Conservation (phyloP, 768 basidiomycete species). For the Leccinum ochraceum region DNA sequence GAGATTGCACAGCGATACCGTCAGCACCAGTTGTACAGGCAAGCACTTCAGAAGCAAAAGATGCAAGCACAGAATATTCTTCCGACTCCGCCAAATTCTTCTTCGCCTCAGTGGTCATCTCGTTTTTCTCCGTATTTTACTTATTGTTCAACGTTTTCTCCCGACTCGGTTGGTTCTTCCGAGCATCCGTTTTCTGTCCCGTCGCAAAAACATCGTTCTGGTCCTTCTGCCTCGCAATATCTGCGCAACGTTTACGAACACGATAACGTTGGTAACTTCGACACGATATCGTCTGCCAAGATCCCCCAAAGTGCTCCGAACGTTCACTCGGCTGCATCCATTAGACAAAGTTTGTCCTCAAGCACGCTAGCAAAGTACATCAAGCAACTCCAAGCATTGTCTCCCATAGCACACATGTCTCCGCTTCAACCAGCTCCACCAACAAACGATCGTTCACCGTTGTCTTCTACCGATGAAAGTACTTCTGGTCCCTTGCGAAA, state of each 20-base stretch:
- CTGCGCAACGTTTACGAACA: slow-evolving; percentile 35
- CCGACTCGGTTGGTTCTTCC: slow-evolving; percentile 27
- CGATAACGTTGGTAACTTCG: slow-evolving; percentile 7
- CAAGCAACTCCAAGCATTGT: slow-evolving; percentile 29
- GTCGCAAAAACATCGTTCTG: slow-evolving; percentile 24
- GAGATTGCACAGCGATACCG: slow-evolving; percentile 52
- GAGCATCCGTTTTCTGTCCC: slow-evolving; percentile 22
- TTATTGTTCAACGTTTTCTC: slow-evolving; percentile 41
- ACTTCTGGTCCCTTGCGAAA: not conserved
- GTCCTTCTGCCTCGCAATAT: slow-evolving; percentile 32
- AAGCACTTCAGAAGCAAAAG: slow-evolving; percentile 34
- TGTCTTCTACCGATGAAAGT: slow-evolving; percentile 18
- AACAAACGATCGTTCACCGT: slow-evolving; percentile 36
- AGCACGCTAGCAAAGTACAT: slow-evolving; percentile 32
- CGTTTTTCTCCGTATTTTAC: slow-evolving; percentile 44
- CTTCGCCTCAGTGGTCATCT: slow-evolving; percentile 66
- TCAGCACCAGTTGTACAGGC: slow-evolving; percentile 38
- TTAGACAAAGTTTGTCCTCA: slow-evolving; percentile 19
- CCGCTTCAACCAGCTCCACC: slow-evolving; percentile 37
- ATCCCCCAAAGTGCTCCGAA: slow-evolving; percentile 10
- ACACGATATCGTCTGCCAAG: slow-evolving; percentile 10
- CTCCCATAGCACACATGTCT: slow-evolving; percentile 27
- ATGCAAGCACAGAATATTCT: slow-evolving; percentile 36
- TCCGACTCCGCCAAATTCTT: slow-evolving; percentile 60
- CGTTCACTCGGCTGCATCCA: slow-evolving; percentile 6